phyloP scores from a whole-genome alignment of 371 early-diverging fungal species.

The Paramicrosporidium saccamoebae region DNA sequence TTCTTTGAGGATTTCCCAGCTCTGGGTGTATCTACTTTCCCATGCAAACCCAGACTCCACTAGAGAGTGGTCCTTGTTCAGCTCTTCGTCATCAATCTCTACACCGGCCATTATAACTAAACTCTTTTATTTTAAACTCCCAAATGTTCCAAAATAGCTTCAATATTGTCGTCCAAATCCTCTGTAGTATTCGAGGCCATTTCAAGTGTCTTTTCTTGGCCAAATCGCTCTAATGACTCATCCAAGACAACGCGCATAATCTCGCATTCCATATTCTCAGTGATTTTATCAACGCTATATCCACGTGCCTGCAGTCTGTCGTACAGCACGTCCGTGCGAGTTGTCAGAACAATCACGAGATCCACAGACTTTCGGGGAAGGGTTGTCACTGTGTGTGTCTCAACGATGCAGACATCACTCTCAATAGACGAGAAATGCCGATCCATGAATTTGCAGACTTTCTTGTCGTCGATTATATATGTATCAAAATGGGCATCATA shows the following conservation, averaged over 20 bases:
- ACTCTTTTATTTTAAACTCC: constrained; percentile 8
- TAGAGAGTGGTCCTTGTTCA: too few species aligned
- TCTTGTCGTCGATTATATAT: constrained; percentile 67
- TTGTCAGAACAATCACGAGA: constrained; percentile 59
- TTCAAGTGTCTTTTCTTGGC: constrained; percentile 37
- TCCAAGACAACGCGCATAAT: constrained; percentile 88
- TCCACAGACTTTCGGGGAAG: constrained; percentile 46
- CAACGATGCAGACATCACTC: too few species aligned
- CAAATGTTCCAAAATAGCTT: constrained; percentile 27
- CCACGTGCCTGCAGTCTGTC: constrained; percentile 48
- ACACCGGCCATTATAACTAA: too few species aligned
- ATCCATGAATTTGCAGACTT: constrained; percentile 10
- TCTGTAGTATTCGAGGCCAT: constrained; percentile 36
- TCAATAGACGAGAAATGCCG: too few species aligned
- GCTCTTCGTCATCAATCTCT: too few species aligned
- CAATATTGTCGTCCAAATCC: constrained; percentile 62
- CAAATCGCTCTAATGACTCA: constrained; percentile 54
- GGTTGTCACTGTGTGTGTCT: too few species aligned
- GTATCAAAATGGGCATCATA: constrained; percentile 60
- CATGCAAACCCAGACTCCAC: constrained; percentile 60
- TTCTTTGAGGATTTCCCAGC: constrained; percentile 75
- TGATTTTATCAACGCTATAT: constrained; percentile 56
- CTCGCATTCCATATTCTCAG: constrained; percentile 89
- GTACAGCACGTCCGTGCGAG: constrained; percentile 38
- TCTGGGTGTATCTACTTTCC: constrained; percentile 79